Percentiles rank a stretch among this genome's conserved stretches.
phyloP scores from a whole-genome alignment of 2,329 filamentous ascomycete genomes.

The Coccinonectria pachysandricola region DNA sequence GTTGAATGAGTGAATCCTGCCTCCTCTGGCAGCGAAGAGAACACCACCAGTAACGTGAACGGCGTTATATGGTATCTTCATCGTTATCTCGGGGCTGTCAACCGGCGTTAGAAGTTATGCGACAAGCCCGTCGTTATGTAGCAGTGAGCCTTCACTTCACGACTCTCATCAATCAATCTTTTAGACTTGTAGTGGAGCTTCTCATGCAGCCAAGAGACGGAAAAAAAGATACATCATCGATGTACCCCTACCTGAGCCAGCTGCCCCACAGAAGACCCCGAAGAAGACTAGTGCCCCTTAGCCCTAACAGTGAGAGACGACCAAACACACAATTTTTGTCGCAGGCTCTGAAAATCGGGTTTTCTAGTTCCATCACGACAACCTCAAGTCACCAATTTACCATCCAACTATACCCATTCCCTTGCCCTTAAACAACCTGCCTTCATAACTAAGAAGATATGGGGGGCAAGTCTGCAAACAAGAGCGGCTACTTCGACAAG shows the following conservation, averaged over 20 bases:
- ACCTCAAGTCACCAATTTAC: slow-evolving; percentile 16
- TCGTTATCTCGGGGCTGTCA: slow-evolving; percentile 12
- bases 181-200: too few relatives aligned
- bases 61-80: slow-evolving; percentile 55
- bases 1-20: slow-evolving; percentile 58
- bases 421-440: slow-evolving; percentile 97
- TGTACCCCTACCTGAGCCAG: slow-evolving; percentile 18
- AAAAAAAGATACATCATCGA: slow-evolving; percentile 26
- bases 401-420: slow-evolving; percentile 17
- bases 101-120: neutral
- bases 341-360: slow-evolving; percentile 11
- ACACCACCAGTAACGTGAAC: slow-evolving; percentile 44
- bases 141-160: too few relatives aligned
- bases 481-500: slow-evolving; percentile 98
- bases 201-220: too few relatives aligned
- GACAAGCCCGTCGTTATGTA: too few relatives aligned
- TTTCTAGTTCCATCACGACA: slow-evolving; percentile 13
- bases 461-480: slow-evolving; percentile 94
- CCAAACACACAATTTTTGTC: slow-evolving; percentile 22
- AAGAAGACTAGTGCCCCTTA: slow-evolving; percentile 19
- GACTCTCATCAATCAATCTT: too few relatives aligned
- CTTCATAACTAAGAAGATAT: slow-evolving; percentile 94
- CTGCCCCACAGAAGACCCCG: slow-evolving; percentile 6
- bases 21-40: slow-evolving; percentile 65
- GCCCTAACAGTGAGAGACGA: slow-evolving; percentile 26